These are phyloP conservation scores for Paraphaeosphaeria minitans DNA, from an alignment of 2,329 filamentous ascomycete species.

Conservation along the genomic window DNA sequence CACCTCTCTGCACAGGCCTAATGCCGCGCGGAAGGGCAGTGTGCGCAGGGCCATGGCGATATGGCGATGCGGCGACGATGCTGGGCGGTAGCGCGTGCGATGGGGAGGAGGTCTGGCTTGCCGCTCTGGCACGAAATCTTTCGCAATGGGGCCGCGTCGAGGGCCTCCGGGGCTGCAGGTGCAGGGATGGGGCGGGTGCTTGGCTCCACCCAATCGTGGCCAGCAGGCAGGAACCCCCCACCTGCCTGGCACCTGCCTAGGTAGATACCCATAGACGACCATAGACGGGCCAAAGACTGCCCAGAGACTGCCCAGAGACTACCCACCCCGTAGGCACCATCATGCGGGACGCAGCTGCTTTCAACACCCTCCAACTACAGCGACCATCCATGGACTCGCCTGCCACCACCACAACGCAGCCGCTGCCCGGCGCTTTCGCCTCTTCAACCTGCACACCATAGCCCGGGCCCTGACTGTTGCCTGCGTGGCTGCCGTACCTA, in stretches of 20 bases:
- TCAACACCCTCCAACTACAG: not conserved
- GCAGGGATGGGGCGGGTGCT: slow-evolving; percentile 4
- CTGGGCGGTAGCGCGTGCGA: slow-evolving; percentile 7
- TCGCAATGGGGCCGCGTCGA: not conserved
- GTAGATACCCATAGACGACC: no score
- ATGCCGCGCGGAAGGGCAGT: slow-evolving; percentile 38
- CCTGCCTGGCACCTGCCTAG: no score
- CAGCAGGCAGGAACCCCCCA: not conserved
- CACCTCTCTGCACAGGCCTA: slow-evolving; percentile 30
- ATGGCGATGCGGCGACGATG: slow-evolving; percentile 18
- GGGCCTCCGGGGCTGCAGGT: not conserved
- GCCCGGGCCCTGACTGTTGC: slow-evolving; percentile 17
- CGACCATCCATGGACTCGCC: slow-evolving; percentile 3
- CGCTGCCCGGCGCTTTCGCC: slow-evolving; percentile 1
- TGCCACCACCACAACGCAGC: not conserved
- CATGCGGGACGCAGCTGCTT: not conserved
- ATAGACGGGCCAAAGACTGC: no score
- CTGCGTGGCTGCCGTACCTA: not conserved
- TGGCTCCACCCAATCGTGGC: not conserved
- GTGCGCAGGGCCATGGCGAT: slow-evolving; percentile 45
- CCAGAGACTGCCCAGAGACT: no score
- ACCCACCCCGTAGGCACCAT: not conserved
- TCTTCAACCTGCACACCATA: not conserved
- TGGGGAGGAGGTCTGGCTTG: slow-evolving; percentile 5
- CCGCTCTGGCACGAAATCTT: slow-evolving; percentile 15